phyloP scores from a whole-genome alignment of 2,329 filamentous ascomycete species.

The Fusarium sp. region DNA sequence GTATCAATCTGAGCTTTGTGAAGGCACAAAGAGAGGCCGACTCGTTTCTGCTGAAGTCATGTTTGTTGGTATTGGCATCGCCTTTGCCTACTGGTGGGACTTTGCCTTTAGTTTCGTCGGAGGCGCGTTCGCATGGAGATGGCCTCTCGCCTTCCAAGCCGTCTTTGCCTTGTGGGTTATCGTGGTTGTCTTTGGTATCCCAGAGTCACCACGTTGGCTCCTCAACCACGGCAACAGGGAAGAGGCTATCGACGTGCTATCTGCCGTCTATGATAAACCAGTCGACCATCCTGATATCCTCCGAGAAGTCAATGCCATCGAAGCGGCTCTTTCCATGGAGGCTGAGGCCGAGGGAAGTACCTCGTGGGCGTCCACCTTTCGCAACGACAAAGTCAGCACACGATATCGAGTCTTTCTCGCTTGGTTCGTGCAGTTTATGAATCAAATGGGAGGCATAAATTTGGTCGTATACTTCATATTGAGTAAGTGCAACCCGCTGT shows the following conservation, averaged over 20 bases:
- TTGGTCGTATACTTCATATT: conserved; percentile 53
- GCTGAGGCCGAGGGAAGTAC: conserved; percentile 41
- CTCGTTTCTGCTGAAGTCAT: conserved; percentile 61
- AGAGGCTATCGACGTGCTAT: conserved; percentile 51
- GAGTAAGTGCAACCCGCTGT: conserved; percentile 25
- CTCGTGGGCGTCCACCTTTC: conserved; percentile 53
- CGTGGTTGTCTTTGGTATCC: conserved; percentile 51
- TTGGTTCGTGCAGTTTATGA: conserved; percentile 35
- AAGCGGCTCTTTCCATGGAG: conserved; percentile 55
- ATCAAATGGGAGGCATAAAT: conserved; percentile 63
- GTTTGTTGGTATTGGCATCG: conserved; percentile 53
- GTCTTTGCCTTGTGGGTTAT: conserved; percentile 48
- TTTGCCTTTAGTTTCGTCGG: conserved; percentile 49
- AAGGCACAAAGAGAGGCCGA: conserved; percentile 61
- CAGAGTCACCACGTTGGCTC: conserved; percentile 56
- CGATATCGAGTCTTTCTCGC: conserved; percentile 25
- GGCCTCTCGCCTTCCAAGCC: conserved; percentile 45
- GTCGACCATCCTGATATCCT: conserved; percentile 49
- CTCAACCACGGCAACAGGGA: conserved; percentile 50
- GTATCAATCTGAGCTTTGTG: conserved; percentile 54
- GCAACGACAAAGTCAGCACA: conserved; percentile 28
- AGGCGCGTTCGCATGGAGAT: conserved; percentile 35
- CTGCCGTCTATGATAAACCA: conserved; percentile 54
- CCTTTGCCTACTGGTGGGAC: conserved; percentile 55
- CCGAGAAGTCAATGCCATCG: conserved; percentile 51